phyloP scores from a whole-genome alignment of 1,284 basidiomycete species.

The Irpex sp. region DNA sequence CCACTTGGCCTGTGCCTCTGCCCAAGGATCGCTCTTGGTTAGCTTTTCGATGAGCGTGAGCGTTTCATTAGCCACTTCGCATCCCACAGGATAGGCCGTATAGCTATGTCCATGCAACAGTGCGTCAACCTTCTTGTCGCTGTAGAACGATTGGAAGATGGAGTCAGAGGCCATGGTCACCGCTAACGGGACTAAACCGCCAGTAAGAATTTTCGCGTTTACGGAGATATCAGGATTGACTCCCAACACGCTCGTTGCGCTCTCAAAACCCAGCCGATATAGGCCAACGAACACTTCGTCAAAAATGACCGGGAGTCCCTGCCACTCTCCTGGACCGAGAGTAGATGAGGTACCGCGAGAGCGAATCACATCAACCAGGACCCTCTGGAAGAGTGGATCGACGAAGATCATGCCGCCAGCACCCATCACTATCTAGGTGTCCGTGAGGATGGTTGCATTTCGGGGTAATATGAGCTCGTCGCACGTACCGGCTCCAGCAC shows the following conservation, averaged over 20 bases:
- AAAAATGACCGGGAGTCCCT: constrained; percentile 87
- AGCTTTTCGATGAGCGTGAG: constrained; percentile 63
- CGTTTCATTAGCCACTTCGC: constrained; percentile 85
- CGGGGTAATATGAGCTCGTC: too few relatives aligned
- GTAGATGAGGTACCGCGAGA: constrained; percentile 26
- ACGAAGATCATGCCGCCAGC: constrained; percentile 98
- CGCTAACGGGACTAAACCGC: constrained; percentile 87
- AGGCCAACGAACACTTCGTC: constrained; percentile 97
- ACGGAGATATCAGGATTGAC: constrained; percentile 84
- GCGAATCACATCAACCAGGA: constrained; percentile 83
- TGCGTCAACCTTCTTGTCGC: constrained; percentile 78
- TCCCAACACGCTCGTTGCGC: constrained; percentile 65
- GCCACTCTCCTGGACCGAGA: constrained; percentile 41
- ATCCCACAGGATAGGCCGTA: constrained; percentile 89
- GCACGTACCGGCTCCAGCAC: constrained; percentile 73
- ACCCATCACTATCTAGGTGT: constrained; percentile 70
- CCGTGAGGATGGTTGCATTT: too few relatives aligned
- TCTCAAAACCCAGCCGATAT: constrained; percentile 79
- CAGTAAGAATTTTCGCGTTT: constrained; percentile 93
- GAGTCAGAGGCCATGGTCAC: constrained; percentile 79
- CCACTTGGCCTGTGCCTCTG: constrained; percentile 49
- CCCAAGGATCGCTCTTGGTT: constrained; percentile 50
- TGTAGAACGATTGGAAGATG: constrained; percentile 81
- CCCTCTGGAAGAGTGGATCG: constrained; percentile 93
- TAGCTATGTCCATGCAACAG: constrained; percentile 95